Evolutionary conservation across 768 basidiomycete genomes (phyloP), one percentile per base, ranked within the genome.

Genomic region (Tricholomella constricta): DNA sequence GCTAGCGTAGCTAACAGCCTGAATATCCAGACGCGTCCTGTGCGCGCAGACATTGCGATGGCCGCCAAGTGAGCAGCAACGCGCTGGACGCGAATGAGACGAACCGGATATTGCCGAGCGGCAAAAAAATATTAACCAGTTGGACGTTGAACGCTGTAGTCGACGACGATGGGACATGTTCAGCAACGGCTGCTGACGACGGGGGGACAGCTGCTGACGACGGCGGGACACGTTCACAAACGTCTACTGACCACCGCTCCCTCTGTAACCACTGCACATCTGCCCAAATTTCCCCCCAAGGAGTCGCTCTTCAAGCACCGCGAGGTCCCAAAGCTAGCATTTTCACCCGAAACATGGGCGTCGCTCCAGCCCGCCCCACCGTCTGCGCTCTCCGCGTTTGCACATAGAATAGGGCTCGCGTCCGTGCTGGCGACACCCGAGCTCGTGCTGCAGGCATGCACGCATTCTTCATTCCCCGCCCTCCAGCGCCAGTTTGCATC

Each of bases 351-450:
- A 55, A 69, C 75, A 56, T 92, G 89, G 89, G 84, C 84, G 9
- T 65, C 80, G 4, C 67, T 87, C 22, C 89, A 91, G 63, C 86
- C 88, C 0, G 83, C 88, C 2, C 86, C 88, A 0, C 74, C 81
- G 0, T 79, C 89, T 6, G 84, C 90, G 4, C 78, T 94, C 59
- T 73, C 81, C 41, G 88, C 91, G 1, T 88, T 94, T 59, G 78
- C 86, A 2, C 85, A 92, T 60, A 79, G 91, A 57, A 80, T 89
- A 64, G 89, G 90, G 29, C 82, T 92, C 2, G 77, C 78, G 0
- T 75, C 79, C 1, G 73, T 86, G n/a, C 62, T 86, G 22, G 59
- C 73, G 2, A 75, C 80, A 3, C 63, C 81, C 5, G 82, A 86
- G 37, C 61, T 79, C 17, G 71, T 90, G 41, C 80, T 82, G 59